These are phyloP conservation scores for Coccomyxa sp. DNA, from an alignment of 139 green algal genomes.

Conservation along the genomic window DNA sequence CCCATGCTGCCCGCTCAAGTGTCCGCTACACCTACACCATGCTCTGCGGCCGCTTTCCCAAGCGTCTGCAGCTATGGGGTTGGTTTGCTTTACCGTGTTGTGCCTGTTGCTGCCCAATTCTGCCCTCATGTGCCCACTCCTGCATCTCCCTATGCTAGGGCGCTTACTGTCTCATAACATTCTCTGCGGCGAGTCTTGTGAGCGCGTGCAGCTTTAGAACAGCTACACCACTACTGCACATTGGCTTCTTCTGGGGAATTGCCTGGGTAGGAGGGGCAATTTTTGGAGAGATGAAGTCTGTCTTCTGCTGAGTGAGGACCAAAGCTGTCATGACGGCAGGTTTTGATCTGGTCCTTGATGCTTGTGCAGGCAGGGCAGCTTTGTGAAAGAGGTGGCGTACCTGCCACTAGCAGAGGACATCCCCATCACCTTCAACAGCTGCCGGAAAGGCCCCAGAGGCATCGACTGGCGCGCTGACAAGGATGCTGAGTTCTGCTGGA, in stretches of 20 bases:
- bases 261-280: too few species aligned
- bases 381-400: constrained; percentile 68
- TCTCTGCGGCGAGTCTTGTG: constrained; percentile 88
- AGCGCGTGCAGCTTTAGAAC: constrained; percentile 66
- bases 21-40: constrained; percentile 89
- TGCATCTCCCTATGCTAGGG: too few species aligned
- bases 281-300: too few species aligned
- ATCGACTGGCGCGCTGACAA: constrained; percentile 89
- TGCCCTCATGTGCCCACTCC: constrained; percentile 89
- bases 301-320: too few species aligned
- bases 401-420: constrained; percentile 95
- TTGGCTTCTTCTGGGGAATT: too few species aligned
- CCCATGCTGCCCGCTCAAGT: too few species aligned
- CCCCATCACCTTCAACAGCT: constrained; percentile 88
- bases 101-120: too few species aligned
- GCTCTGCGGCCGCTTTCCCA: constrained; percentile 89
- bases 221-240: too few species aligned
- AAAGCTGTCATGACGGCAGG: too few species aligned
- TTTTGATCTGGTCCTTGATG: too few species aligned
- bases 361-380: too few species aligned
- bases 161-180: too few species aligned
- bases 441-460: constrained; percentile 65
- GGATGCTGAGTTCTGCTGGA: constrained; percentile 75
- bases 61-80: constrained; percentile 60
- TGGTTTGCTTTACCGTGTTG: not conserved